Conservation (phyloP, 2,329 filamentous ascomycete genomes). For the Xylariales sp. region DNA sequence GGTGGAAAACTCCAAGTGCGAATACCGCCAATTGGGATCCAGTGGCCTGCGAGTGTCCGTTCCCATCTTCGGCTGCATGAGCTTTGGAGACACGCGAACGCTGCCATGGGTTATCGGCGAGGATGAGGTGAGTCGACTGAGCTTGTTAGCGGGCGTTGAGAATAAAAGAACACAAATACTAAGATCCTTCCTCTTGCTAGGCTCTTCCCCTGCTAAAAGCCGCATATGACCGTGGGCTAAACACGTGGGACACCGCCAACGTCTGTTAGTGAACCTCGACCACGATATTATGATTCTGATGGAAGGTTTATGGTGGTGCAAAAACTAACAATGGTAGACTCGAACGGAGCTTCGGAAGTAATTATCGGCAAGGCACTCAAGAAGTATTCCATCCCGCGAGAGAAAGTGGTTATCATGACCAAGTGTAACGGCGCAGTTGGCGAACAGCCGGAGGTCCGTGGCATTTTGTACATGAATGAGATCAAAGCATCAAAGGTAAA, state of each 20-base stretch:
- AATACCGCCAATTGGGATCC: too few species aligned
- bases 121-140: slow-evolving; percentile 1
- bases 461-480: slow-evolving; percentile 14
- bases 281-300: not conserved
- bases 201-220: slow-evolving; percentile 10
- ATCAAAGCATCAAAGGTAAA: slow-evolving; percentile 30
- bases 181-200: not conserved
- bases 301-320: too few species aligned
- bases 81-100: slow-evolving; percentile 5
- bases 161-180: not conserved
- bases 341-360: slow-evolving; percentile 58
- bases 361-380: slow-evolving; percentile 63
- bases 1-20: too few species aligned
- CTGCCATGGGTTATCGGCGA: slow-evolving; percentile 8
- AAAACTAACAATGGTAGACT: slow-evolving; percentile 28
- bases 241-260: slow-evolving; percentile 7
- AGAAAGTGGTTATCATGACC: slow-evolving; percentile 59
- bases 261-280: not conserved
- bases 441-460: slow-evolving; percentile 26
- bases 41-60: slow-evolving; percentile 9
- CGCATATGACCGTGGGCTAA: slow-evolving; percentile 12
- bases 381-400: slow-evolving; percentile 58
- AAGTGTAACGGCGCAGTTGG: slow-evolving; percentile 37
- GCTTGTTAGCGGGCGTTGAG: not conserved
- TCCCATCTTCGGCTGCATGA: slow-evolving; percentile 8